A percentile compares a stretch with the other conserved stretches of the same genome.
phyloP scores from a whole-genome alignment of 495 filamentous ascomycete species.

The Chlorociboria aeruginascens region DNA sequence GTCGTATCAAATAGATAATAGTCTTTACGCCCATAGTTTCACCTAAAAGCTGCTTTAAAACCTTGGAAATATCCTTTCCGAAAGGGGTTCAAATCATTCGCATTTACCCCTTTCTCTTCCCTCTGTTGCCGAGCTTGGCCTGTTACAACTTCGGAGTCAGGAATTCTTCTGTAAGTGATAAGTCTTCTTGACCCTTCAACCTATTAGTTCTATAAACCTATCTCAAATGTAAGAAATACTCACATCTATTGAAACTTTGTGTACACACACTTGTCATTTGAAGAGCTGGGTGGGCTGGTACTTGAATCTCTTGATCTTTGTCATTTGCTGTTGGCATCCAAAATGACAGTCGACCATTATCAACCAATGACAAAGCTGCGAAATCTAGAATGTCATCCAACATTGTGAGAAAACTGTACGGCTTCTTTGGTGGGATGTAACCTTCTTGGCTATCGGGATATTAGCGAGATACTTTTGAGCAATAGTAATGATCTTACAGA shows the following conservation, averaged over 20 bases:
- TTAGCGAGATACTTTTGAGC: background rate
- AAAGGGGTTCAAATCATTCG: slow-evolving; percentile 74
- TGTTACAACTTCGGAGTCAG: slow-evolving; percentile 40
- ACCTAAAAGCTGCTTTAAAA: slow-evolving; percentile 20
- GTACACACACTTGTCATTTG: slow-evolving; percentile 68
- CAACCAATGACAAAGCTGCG: slow-evolving; percentile 64
- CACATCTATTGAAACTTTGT: slow-evolving; percentile 73
- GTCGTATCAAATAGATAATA: too few species aligned
- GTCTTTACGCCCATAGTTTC: background rate
- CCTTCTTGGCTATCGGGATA: slow-evolving; percentile 40
- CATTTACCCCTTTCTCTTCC: slow-evolving; percentile 32
- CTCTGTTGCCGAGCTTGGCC: slow-evolving; percentile 18
- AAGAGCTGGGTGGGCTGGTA: slow-evolving; percentile 68
- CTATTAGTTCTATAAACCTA: slow-evolving; percentile 1
- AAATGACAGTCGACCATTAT: slow-evolving; percentile 69
- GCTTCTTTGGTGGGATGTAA: slow-evolving; percentile 83
- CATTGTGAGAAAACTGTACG: slow-evolving; percentile 85
- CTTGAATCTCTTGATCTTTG: slow-evolving; percentile 50
- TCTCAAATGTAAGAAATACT: slow-evolving; percentile 29
- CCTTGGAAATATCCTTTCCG: slow-evolving; percentile 52
- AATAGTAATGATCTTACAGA: slow-evolving; percentile 30
- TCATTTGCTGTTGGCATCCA: slow-evolving; percentile 97
- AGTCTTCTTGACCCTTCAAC: slow-evolving; percentile 67
- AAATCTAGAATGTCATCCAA: slow-evolving; percentile 82
- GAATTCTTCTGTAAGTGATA: slow-evolving; percentile 69